Evolutionary conservation across 2,329 filamentous ascomycete genomes (phyloP).

Genomic region (Fusarium liriodendri): DNA sequence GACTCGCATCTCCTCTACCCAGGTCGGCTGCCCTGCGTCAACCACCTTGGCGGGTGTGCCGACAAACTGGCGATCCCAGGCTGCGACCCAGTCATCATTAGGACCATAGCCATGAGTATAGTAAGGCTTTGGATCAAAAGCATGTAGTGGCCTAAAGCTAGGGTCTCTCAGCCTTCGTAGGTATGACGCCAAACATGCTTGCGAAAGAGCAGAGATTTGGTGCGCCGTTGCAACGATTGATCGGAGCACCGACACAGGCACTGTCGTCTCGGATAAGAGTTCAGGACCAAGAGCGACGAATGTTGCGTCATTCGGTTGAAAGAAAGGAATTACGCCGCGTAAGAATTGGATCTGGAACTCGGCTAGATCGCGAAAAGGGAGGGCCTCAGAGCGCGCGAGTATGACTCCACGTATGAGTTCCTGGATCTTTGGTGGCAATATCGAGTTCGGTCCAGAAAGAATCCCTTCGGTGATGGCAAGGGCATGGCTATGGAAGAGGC

Average conservation of each 20-base stretch:
- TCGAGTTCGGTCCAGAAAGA: slow-evolving; percentile 14
- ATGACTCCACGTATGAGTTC: slow-evolving; percentile 16
- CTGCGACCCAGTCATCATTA: background rate
- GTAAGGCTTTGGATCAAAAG: background rate
- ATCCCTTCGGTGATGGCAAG: slow-evolving; percentile 11
- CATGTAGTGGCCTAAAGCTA: slow-evolving; percentile 24
- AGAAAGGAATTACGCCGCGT: background rate
- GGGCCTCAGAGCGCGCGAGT: slow-evolving; percentile 7
- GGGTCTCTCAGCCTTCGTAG: slow-evolving; percentile 24
- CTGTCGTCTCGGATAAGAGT: background rate
- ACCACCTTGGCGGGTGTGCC: slow-evolving; percentile 9
- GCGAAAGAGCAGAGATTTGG: slow-evolving; percentile 31
- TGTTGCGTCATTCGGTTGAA: background rate
- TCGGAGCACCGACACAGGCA: slow-evolving; percentile 11
- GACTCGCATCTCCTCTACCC: slow-evolving; percentile 42
- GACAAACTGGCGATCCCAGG: slow-evolving; percentile 18
- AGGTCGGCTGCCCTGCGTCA: slow-evolving; percentile 27
- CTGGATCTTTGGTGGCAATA: slow-evolving; percentile 1
- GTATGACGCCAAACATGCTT: slow-evolving; percentile 32
- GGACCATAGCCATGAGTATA: slow-evolving; percentile 2
- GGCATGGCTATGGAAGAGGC: slow-evolving; percentile 14
- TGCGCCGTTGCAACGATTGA: slow-evolving; percentile 30
- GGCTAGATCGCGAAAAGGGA: slow-evolving; percentile 14
- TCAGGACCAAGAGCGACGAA: slow-evolving; percentile 1
- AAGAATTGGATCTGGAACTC: slow-evolving; percentile 7